These are phyloP conservation scores for Lithospermum erythrorhizon DNA, from an alignment of 257 asterid species.

Conservation along the genomic window DNA sequence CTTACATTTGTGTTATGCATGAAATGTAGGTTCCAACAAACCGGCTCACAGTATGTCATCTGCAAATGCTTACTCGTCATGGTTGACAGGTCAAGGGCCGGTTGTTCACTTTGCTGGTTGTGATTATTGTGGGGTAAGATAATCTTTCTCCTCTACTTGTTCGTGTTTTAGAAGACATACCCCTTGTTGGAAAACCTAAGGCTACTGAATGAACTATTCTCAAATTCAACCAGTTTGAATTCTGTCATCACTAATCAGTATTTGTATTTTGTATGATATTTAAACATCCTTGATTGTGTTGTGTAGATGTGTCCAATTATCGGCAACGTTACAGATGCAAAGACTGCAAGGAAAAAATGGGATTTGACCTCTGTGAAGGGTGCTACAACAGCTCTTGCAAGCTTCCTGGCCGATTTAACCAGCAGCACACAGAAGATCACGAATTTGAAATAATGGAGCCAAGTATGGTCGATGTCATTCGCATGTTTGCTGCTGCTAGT, in stretches of 20 bases:
- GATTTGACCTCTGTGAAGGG: slow-evolving; percentile 58
- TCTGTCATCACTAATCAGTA: neutral
- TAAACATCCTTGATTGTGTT: neutral
- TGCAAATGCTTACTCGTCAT: slow-evolving; percentile 4
- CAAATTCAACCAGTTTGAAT: neutral
- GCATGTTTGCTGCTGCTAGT: slow-evolving; percentile 8
- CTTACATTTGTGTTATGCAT: slow-evolving; percentile 1
- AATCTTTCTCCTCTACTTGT: too few relatives aligned
- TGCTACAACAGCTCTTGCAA: slow-evolving; percentile 43
- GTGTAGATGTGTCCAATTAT: slow-evolving; percentile 55
- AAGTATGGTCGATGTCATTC: neutral
- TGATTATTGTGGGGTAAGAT: slow-evolving; percentile 70
- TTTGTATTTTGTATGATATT: neutral
- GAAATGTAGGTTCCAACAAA: neutral
- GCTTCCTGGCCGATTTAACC: slow-evolving; percentile 66
- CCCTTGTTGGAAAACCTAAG: too few relatives aligned
- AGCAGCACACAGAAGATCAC: slow-evolving; percentile 65
- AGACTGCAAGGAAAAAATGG: slow-evolving; percentile 55
- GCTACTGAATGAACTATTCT: too few relatives aligned
- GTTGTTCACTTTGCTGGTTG: slow-evolving; percentile 51
- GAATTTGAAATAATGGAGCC: slow-evolving; percentile 21
- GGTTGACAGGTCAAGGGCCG: slow-evolving; percentile 18
- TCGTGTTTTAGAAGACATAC: too few relatives aligned
- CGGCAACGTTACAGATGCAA: slow-evolving; percentile 60
- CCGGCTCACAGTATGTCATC: neutral